A percentile compares a stretch with the other conserved stretches of the same genome.
Conservation (phyloP, 805 yeast genomes). For the Sugiyamaella marilandica region DNA sequence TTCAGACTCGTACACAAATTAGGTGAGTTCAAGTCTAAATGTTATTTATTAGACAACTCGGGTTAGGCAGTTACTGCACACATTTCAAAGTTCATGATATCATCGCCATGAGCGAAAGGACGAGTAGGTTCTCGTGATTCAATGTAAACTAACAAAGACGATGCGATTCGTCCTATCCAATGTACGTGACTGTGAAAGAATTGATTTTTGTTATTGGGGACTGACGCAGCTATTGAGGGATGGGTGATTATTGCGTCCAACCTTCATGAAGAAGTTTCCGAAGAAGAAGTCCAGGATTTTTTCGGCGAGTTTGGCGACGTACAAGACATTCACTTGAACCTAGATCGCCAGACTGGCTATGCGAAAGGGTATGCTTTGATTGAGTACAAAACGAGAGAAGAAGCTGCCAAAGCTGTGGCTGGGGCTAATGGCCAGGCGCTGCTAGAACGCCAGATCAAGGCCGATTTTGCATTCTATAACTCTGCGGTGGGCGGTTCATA, state of each 20-base stretch:
- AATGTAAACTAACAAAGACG: not conserved
- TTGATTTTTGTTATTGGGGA: not conserved
- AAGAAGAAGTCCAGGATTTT: constrained; percentile 40
- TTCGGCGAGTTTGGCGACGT: constrained; percentile 41
- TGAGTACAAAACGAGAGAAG: constrained; percentile 33
- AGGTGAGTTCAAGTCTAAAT: too few species aligned
- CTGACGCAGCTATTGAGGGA: constrained; percentile 36
- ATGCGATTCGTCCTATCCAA: not conserved
- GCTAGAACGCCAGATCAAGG: constrained; percentile 32
- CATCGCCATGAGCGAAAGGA: not conserved
- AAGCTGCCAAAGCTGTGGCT: constrained; percentile 34
- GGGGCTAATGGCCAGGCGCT: constrained; percentile 32
- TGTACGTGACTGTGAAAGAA: not conserved
- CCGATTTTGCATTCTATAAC: constrained; percentile 40
- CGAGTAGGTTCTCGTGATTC: not conserved
- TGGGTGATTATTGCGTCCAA: constrained; percentile 39
- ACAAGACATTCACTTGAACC: constrained; percentile 37
- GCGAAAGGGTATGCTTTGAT: constrained; percentile 41
- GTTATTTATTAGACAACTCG: not conserved
- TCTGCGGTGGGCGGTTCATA: constrained; percentile 13
- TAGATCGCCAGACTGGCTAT: constrained; percentile 43
- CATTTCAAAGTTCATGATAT: not conserved
- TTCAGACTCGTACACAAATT: too few species aligned
- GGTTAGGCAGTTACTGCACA: not conserved
- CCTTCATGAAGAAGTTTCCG: constrained; percentile 43